Evolutionary conservation across 2,329 filamentous ascomycete genomes (phyloP).

Genomic region (Stemphylium beticola): DNA sequence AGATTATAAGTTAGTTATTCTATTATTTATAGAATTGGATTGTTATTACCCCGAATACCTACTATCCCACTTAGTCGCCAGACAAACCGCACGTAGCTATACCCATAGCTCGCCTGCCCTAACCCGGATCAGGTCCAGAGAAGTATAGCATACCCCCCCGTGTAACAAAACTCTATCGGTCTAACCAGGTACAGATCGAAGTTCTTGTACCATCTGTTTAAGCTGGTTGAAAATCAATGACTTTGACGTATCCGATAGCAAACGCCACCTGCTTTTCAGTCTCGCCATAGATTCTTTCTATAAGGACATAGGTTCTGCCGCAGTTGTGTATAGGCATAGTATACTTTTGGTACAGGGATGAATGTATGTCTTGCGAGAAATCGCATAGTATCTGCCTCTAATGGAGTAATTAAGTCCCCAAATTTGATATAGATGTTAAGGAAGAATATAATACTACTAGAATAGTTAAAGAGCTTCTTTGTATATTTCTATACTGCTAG

Average conservation of each 20-base stretch:
- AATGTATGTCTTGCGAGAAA: conserved; percentile 51
- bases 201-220: conserved; percentile 24
- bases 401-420: neutral
- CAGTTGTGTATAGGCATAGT: conserved; percentile 53
- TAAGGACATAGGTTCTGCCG: conserved; percentile 55
- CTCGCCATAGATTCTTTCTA: conserved; percentile 49
- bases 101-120: no score
- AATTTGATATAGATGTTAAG: neutral
- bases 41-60: no score
- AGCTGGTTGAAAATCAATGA: conserved; percentile 21
- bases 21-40: no score
- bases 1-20: no score
- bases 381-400: conserved; percentile 42
- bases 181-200: conserved; percentile 14
- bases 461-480: neutral
- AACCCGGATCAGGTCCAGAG: no score
- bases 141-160: no score
- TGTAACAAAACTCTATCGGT: no score
- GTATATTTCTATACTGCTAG: neutral
- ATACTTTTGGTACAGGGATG: conserved; percentile 55
- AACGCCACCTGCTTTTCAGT: neutral
- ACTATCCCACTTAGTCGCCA: no score
- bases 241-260: conserved; percentile 11
- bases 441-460: neutral
- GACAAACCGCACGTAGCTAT: no score